Base-by-base conservation (phyloP, 352 stramenopile genomes). In the Pythium sp. region DNA sequence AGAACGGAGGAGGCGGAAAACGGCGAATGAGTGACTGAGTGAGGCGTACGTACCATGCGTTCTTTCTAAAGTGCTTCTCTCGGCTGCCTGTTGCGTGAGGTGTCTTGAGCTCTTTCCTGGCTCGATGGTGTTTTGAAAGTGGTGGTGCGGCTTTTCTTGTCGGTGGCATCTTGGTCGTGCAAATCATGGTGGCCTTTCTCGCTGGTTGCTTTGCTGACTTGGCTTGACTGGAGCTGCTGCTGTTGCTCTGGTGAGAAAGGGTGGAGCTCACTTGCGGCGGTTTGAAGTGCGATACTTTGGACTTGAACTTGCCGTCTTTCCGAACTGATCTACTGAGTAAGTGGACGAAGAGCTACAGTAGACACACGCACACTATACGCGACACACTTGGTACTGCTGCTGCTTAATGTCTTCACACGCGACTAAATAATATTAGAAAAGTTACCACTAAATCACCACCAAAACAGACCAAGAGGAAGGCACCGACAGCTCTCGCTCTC, bases 361-460 rank as follows among this genome's bases (percentile, higher is more conserved):
- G 43, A 49, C 20, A 49, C 43, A 11, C 43, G 9, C 2, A 49
- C 41, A n/a, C 24, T 26, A n/a, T 47, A 47, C 20, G 15, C 41
- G 15, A n/a, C 2, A 43, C 36, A 43, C 36, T 43, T 14, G 36
- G 2, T 47, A 8, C 34, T 41, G 34, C 34, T 41, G 51, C 24
- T 57, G 24, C n/a, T 24, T 64, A 36, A 38, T 64, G 6, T 22
- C 49, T 32, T 41, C 30, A 18, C n/a, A 56, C 47, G 61, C 62
- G 38, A 57, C 62, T 67, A 67, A 67, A 67, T 67, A 67, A 32
- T 59, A 60, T 51, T 60, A 46, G 43, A 8, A 38, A 32, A 43
- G 12, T 30, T 60, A 60, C 34, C 8, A 38, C 11, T 3, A 30
- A 14, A 56, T 3, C 22, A 28, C 8, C 22, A 28, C 24, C n/a